Evolutionary conservation across 306 rosid genomes (phyloP).

Genomic region (Senna tora): DNA sequence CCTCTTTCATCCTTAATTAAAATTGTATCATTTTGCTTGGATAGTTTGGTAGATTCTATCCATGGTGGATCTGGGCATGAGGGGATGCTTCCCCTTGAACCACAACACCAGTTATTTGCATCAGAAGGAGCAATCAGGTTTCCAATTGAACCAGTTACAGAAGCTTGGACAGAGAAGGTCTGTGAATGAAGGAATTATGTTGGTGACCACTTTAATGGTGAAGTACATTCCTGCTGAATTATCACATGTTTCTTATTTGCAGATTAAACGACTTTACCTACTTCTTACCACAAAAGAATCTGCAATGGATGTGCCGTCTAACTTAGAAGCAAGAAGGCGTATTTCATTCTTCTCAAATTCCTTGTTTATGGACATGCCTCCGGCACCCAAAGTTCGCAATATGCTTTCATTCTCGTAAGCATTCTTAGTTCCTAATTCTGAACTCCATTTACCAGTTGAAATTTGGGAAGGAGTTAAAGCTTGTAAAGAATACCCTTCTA

Average conservation of each 20-base stretch:
- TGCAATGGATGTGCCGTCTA: conserved; percentile 98
- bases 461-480: conserved; percentile 16
- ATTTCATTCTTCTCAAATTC: conserved; percentile 97
- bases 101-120: conserved; percentile 86
- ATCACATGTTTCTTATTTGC: conserved; percentile 32
- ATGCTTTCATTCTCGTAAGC: conserved; percentile 99
- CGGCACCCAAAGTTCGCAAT: conserved; percentile 95
- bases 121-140: conserved; percentile 90
- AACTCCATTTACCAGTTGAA: conserved; percentile 19
- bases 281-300: conserved; percentile 96
- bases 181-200: conserved; percentile 13
- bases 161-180: conserved; percentile 96
- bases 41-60: conserved; percentile 75
- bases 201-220: background rate
- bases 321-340: conserved; percentile 94
- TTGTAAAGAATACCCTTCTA: conserved; percentile 7
- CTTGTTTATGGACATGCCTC: conserved; percentile 93
- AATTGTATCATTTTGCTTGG: conserved; percentile 40
- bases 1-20: conserved; percentile 11
- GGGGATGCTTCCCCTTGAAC: conserved; percentile 71
- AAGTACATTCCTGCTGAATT: conserved; percentile 30
- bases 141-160: conserved; percentile 72
- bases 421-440: conserved; percentile 2
- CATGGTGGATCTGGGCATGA: conserved; percentile 73
- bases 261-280: conserved; percentile 79